Evolutionary conservation across 2,329 filamentous ascomycete species (phyloP).

Genomic region (Didymella arachidicola): DNA sequence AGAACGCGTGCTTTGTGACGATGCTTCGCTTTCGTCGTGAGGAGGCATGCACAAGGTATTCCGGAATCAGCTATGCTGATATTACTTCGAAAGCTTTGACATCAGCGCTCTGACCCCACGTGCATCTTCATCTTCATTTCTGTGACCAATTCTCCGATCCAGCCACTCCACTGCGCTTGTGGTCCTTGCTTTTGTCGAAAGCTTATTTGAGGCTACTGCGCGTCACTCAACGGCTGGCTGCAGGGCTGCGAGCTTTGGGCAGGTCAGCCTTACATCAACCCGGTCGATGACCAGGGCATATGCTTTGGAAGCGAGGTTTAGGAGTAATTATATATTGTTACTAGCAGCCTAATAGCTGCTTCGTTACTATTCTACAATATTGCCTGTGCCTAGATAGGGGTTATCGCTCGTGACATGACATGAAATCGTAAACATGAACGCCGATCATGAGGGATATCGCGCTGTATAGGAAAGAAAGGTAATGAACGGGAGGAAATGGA

Average conservation of each 20-base stretch:
- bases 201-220: constrained; percentile 20
- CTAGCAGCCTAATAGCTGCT: background rate
- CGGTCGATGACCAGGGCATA: background rate
- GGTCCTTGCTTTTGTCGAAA: constrained; percentile 16
- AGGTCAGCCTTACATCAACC: background rate
- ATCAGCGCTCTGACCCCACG: constrained; percentile 20
- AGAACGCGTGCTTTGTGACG: background rate
- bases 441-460: constrained; percentile 36
- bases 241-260: constrained; percentile 6
- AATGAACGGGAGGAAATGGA: constrained; percentile 15
- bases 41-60: constrained; percentile 1
- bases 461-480: constrained; percentile 13
- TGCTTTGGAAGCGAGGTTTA: background rate
- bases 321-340: background rate
- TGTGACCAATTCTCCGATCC: constrained; percentile 17
- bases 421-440: constrained; percentile 28
- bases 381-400: background rate
- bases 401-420: constrained; percentile 14
- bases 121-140: constrained; percentile 7
- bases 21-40: background rate
- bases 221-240: constrained; percentile 10
- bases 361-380: constrained; percentile 12
- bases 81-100: constrained; percentile 5
- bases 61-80: too few relatives aligned
- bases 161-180: constrained; percentile 8